phyloP scores from a whole-genome alignment of 2,329 filamentous ascomycete genomes.

The Rhynchosporium graminicola region DNA sequence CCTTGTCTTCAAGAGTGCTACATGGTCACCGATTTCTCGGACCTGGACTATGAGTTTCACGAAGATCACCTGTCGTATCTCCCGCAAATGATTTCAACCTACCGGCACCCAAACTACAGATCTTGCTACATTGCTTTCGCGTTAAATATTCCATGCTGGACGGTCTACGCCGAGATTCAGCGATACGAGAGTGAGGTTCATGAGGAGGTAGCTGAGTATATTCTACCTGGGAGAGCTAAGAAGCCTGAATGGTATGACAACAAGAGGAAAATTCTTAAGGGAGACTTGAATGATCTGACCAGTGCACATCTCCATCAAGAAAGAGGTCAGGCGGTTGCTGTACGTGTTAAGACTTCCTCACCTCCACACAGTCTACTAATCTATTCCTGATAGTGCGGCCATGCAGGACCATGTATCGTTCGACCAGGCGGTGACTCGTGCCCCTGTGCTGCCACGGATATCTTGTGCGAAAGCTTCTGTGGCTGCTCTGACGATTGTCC shows the following conservation, averaged over 20 bases:
- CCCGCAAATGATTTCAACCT: conserved; percentile 26
- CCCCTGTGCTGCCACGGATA: conserved; percentile 58
- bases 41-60: conserved; percentile 15
- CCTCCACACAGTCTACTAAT: conserved; percentile 51
- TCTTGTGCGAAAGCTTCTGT: conserved; percentile 75
- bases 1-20: conserved; percentile 30
- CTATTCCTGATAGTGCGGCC: conserved; percentile 56
- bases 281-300: conserved; percentile 33
- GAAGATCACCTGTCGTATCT: conserved; percentile 21
- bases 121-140: conserved; percentile 34
- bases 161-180: conserved; percentile 30
- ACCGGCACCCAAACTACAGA: conserved; percentile 22
- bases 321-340: conserved; percentile 48
- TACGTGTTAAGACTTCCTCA: conserved; percentile 51
- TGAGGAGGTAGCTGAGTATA: conserved; percentile 2
- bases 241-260: conserved; percentile 38
- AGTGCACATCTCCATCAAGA: conserved; percentile 35
- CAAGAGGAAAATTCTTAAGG: conserved; percentile 29
- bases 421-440: conserved; percentile 47
- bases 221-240: conserved; percentile 11
- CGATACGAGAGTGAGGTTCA: conserved; percentile 12
- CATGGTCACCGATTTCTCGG: conserved; percentile 16
- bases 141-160: conserved; percentile 35
- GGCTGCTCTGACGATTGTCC: conserved; percentile 62
- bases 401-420: conserved; percentile 64